Percentiles rank a stretch among this genome's conserved stretches.
phyloP scores from a whole-genome alignment of 495 filamentous ascomycete genomes.

The Hypoxylon lienhwacheense region DNA sequence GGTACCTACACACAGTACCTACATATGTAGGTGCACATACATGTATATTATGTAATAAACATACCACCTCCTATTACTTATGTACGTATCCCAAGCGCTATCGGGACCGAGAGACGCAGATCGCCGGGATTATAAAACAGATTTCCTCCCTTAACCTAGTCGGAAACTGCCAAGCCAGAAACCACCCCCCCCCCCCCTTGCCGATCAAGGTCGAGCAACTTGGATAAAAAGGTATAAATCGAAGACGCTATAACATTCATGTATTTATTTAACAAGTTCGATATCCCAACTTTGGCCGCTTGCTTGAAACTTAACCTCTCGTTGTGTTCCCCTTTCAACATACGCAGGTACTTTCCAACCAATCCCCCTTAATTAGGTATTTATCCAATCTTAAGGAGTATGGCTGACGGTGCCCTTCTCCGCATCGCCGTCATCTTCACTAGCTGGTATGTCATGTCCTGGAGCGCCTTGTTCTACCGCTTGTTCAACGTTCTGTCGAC shows the following conservation, averaged over 20 bases:
- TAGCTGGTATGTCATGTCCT: conserved; percentile 15
- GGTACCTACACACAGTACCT: no score
- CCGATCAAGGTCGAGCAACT: no score
- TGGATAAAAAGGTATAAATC: no score
- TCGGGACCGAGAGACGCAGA: conserved; percentile 3
- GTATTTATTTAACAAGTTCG: conserved; percentile 4
- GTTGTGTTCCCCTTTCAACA: neutral
- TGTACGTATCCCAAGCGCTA: neutral
- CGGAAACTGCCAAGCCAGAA: conserved; percentile 25
- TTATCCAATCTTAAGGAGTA: conserved; percentile 9
- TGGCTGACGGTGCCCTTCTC: conserved; percentile 34
- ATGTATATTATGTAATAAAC: no score
- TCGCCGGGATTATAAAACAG: conserved; percentile 26
- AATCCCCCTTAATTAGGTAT: no score
- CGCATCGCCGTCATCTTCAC: conserved; percentile 32
- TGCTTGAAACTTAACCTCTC: no score
- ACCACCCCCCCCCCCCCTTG: no score
- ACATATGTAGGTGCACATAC: no score
- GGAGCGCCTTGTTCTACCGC: conserved; percentile 9
- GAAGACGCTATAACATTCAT: no score
- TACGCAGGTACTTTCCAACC: neutral
- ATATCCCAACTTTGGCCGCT: neutral
- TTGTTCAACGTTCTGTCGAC: conserved; percentile 38
- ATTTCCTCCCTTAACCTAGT: conserved; percentile 11
- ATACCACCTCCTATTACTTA: no score